These are phyloP conservation scores for Globisporangium solare DNA, from an alignment of 352 stramenopile species.

Conservation along the genomic window DNA sequence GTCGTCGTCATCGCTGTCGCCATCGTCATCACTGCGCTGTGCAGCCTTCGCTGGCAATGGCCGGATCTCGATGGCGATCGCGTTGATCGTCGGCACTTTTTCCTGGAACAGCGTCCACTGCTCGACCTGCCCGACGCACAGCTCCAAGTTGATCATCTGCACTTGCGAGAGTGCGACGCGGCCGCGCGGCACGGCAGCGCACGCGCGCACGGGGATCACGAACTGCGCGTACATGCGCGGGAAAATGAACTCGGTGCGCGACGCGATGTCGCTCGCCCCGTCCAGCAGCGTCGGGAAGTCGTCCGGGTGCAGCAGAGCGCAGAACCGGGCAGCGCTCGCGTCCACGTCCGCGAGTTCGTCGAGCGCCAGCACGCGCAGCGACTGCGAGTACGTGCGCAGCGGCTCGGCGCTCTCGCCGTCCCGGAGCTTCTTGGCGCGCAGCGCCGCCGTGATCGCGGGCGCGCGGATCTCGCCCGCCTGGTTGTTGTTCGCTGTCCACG, in stretches of 20 bases:
- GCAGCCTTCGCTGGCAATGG: no score
- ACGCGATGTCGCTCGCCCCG: neutral
- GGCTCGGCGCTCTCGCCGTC: slow-evolving; percentile 6
- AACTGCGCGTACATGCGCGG: slow-evolving; percentile 75
- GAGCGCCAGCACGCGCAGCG: slow-evolving; percentile 39
- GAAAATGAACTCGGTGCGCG: slow-evolving; percentile 37
- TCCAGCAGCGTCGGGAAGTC: slow-evolving; percentile 37
- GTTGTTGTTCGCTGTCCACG: slow-evolving; percentile 86
- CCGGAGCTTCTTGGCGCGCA: slow-evolving; percentile 44
- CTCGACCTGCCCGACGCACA: slow-evolving; percentile 69
- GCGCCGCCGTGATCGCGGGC: slow-evolving; percentile 53
- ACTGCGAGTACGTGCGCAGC: slow-evolving; percentile 24
- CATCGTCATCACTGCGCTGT: neutral
- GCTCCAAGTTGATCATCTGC: slow-evolving; percentile 78
- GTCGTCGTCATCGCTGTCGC: slow-evolving; percentile 12
- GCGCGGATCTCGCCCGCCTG: slow-evolving; percentile 73
- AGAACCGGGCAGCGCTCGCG: slow-evolving; percentile 30
- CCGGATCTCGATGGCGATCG: slow-evolving; percentile 58
- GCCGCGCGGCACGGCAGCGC: slow-evolving; percentile 35
- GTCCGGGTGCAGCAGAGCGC: slow-evolving; percentile 53
- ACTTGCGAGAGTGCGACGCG: slow-evolving; percentile 55
- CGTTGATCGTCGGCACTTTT: slow-evolving; percentile 29
- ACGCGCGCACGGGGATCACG: slow-evolving; percentile 44
- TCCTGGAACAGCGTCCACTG: slow-evolving; percentile 75
- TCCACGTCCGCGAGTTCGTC: slow-evolving; percentile 25